phyloP scores from a whole-genome alignment of 768 basidiomycete species.

The Cystobasidium ongulense region DNA sequence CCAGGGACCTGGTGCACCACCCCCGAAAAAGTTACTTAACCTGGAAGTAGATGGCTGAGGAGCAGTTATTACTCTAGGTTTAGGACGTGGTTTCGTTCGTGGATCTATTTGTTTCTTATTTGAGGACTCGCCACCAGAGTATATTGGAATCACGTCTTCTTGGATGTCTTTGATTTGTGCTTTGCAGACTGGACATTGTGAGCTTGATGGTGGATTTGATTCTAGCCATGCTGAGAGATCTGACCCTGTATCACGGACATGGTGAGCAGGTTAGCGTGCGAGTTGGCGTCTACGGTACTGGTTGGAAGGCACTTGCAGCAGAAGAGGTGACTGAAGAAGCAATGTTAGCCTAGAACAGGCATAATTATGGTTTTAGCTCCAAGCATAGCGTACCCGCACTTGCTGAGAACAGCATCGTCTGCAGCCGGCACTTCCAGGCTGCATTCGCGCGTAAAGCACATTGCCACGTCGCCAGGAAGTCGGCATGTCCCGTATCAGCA shows the following conservation, averaged over 20 bases:
- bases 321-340: background rate
- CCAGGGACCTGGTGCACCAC: conserved; percentile 1
- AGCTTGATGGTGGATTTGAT: conserved; percentile 17
- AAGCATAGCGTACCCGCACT: background rate
- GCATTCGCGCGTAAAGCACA: background rate
- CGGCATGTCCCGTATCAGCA: background rate
- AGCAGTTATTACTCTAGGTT: conserved; percentile 7
- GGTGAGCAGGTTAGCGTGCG: background rate
- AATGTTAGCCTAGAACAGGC: background rate
- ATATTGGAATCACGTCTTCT: conserved; percentile 30
- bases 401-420: conserved; percentile 12
- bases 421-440: conserved; percentile 13
- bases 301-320: conserved; percentile 10
- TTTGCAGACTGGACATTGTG: conserved; percentile 30
- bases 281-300: background rate
- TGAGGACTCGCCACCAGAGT: background rate
- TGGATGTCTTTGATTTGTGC: conserved; percentile 24
- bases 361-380: too few species aligned
- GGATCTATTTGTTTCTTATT: conserved; percentile 17
- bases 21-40: background rate
- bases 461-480: background rate
- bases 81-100: conserved; percentile 14
- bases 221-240: conserved; percentile 29
- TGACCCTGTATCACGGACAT: background rate
- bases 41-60: background rate